Percentiles rank a stretch among this genome's conserved stretches.
phyloP scores from a whole-genome alignment of 2,329 filamentous ascomycete genomes.

The Hirsutella thompsonii region DNA sequence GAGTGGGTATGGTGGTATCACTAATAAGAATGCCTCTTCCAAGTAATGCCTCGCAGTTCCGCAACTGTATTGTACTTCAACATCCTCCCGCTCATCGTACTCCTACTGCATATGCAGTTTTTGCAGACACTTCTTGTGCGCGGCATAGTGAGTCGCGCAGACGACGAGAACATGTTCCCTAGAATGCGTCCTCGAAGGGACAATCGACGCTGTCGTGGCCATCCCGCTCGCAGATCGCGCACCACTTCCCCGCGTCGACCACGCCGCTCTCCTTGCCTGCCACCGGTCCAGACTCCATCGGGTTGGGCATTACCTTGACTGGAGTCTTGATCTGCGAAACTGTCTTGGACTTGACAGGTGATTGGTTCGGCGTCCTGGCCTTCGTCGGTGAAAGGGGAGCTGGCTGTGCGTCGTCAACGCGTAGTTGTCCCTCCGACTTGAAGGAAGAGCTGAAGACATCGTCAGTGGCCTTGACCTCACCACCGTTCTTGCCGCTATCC shows the following conservation, averaged over 20 bases:
- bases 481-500: slow-evolving; percentile 21
- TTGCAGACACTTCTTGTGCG: slow-evolving; percentile 1
- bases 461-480: slow-evolving; percentile 18
- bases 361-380: slow-evolving; percentile 23
- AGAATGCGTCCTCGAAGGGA: slow-evolving; percentile 75
- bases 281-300: slow-evolving; percentile 53
- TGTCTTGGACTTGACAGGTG: not conserved
- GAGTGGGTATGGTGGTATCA: slow-evolving; percentile 22
- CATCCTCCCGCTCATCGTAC: not conserved
- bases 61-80: slow-evolving; percentile 6
- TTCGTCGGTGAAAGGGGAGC: slow-evolving; percentile 42
- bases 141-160: not conserved
- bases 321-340: slow-evolving; percentile 16
- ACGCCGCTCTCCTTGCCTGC: slow-evolving; percentile 68
- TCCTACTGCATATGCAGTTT: not conserved
- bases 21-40: slow-evolving; percentile 14
- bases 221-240: slow-evolving; percentile 88
- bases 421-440: slow-evolving; percentile 24
- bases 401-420: slow-evolving; percentile 31
- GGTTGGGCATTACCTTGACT: slow-evolving; percentile 42
- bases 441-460: slow-evolving; percentile 22
- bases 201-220: slow-evolving; percentile 95
- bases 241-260: slow-evolving; percentile 85
- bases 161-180: slow-evolving; percentile 9
- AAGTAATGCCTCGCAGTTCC: slow-evolving; percentile 10